A percentile compares a stretch with the other conserved stretches of the same genome.
phyloP scores from a whole-genome alignment of 768 basidiomycete species.

The Suillus occidentalis region DNA sequence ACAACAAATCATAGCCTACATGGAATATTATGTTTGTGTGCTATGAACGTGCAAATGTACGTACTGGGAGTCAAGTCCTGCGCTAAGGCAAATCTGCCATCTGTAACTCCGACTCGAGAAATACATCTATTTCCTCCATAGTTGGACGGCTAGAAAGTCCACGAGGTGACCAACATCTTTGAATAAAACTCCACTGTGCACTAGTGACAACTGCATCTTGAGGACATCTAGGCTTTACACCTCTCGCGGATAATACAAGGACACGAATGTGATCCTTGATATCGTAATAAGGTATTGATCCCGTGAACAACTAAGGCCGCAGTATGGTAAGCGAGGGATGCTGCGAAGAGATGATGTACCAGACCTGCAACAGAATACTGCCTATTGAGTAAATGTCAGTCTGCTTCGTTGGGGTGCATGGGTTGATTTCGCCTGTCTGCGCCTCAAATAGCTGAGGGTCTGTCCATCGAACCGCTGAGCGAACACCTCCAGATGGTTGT shows the following conservation, averaged over 20 bases:
- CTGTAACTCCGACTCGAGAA: neutral
- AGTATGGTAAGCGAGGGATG: neutral
- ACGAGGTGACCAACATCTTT: constrained; percentile 8
- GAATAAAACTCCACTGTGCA: constrained; percentile 7
- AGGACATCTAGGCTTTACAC: neutral
- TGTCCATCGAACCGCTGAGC: constrained; percentile 6
- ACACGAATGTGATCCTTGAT: neutral
- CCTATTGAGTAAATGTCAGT: constrained; percentile 11
- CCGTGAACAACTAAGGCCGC: constrained; percentile 5
- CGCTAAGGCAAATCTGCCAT: neutral
- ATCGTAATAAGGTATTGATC: constrained; percentile 9
- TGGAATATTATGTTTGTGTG: neutral
- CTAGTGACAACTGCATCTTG: neutral
- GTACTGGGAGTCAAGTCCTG: neutral
- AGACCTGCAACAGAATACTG: constrained; percentile 9
- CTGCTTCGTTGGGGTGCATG: neutral
- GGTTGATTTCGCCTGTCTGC: neutral
- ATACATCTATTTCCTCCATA: constrained; percentile 6
- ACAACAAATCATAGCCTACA: neutral
- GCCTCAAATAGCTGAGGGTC: constrained; percentile 7
- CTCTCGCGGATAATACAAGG: neutral
- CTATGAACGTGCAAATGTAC: neutral
- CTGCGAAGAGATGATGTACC: neutral
- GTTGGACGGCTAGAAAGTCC: constrained; percentile 2
- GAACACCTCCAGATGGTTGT: neutral